Base-by-base conservation (phyloP, 2,329 filamentous ascomycete species). In the Paecilomyces fulvus region DNA sequence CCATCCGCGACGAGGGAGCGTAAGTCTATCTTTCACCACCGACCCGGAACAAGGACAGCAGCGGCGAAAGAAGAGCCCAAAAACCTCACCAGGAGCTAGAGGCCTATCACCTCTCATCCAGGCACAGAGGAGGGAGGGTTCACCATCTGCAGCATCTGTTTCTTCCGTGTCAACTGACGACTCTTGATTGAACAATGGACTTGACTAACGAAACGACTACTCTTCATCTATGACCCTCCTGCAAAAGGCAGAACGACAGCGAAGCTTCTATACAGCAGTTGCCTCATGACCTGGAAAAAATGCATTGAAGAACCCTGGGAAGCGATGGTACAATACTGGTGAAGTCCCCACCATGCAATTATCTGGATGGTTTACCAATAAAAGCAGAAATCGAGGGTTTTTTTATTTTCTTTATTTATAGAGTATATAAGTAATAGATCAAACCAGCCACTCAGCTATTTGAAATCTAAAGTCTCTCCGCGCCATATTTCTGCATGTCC, bases 21-120 rank as follows among this genome's bases (percentile, higher is more conserved):
- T 64, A 8, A 65, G 65, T n/a, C 61, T 66, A 5, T 65, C 66
- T 20, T 59, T 58, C n/a, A 59, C 62, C 30, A 65, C 65, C 1
- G 63, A 64, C n/a, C 59, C 61, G 23, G 69, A 70, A 54, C 49
- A 52, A 53, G 55, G 43, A 54, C 50, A 56, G 49, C 25, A 33
- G 58, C 49, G 65, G 50, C 70, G 65, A 52, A 66, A 70, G 57
- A 71, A 67, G 49, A 64, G 66, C 6, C 65, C 66, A 3, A 70
- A 67, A 46, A 59, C 54, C 17, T 57, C 56, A 30, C 55, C 55
- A 14, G 20, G 12, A 9, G 56, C 65, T 9, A 66, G 65, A 33
- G 70, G 70, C 1, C 51, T 70, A 23, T 72, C 70, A 20, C 70
- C 71, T 54, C 58, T 73, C 14, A 70, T 69, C n/a, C 70, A 71